These are phyloP conservation scores for Lentinula guzmanii DNA, from an alignment of 768 basidiomycete species.

Conservation along the genomic window DNA sequence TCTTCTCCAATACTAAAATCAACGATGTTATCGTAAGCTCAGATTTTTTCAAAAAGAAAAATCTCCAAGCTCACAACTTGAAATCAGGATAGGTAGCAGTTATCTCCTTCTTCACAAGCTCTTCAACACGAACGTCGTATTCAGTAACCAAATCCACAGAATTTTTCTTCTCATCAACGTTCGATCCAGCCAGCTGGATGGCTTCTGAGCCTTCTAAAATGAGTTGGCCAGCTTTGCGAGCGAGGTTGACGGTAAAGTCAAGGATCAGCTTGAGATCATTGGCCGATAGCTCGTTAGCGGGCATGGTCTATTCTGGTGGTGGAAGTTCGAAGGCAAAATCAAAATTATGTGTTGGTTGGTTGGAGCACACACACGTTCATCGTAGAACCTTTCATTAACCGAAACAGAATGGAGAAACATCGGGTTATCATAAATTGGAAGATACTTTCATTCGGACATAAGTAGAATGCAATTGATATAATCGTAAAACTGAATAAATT, in stretches of 20 bases:
- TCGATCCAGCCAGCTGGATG: slow-evolving; percentile 51
- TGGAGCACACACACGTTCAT: background rate
- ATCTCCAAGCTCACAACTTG: slow-evolving; percentile 61
- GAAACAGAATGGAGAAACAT: background rate
- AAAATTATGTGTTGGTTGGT: background rate
- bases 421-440: background rate
- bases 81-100: slow-evolving; percentile 63
- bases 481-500: background rate
- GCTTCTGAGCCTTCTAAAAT: slow-evolving; percentile 75
- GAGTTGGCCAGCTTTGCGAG: slow-evolving; percentile 66
- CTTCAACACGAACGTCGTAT: slow-evolving; percentile 89
- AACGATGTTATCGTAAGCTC: background rate
- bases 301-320: slow-evolving; percentile 17
- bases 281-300: slow-evolving; percentile 10
- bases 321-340: background rate
- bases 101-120: slow-evolving; percentile 70
- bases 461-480: background rate
- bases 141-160: slow-evolving; percentile 93
- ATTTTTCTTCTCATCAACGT: slow-evolving; percentile 84
- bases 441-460: background rate
- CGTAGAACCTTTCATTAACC: background rate
- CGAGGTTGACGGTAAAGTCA: slow-evolving; percentile 63
- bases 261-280: slow-evolving; percentile 57
- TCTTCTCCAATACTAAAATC: slow-evolving; percentile 84
- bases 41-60: background rate